Evolutionary conservation across 306 rosid species (phyloP).

Genomic region (Hippophae rhamnoides): DNA sequence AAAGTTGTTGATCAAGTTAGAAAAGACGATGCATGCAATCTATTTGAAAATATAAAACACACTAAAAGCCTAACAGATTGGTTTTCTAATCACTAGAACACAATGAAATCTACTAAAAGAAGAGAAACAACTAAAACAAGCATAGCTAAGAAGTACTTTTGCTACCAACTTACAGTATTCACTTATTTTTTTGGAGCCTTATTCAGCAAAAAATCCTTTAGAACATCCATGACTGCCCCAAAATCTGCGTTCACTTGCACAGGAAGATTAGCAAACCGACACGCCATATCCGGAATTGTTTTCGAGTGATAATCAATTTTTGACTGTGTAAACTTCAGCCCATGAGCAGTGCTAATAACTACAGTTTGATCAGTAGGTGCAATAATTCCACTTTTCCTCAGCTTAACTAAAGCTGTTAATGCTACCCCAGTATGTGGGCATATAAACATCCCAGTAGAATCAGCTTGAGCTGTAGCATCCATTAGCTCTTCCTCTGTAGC

Average conservation of each 20-base stretch:
- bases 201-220: slow-evolving; percentile 25
- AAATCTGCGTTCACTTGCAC: slow-evolving; percentile 37
- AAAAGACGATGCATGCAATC: too few relatives aligned
- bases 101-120: not conserved
- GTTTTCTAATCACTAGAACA: not conserved
- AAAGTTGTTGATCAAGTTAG: too few relatives aligned
- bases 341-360: slow-evolving; percentile 83
- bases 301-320: slow-evolving; percentile 47
- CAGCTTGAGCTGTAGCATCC: slow-evolving; percentile 80
- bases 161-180: not conserved
- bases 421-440: slow-evolving; percentile 91
- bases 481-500: slow-evolving; percentile 67
- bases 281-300: slow-evolving; percentile 30
- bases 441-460: slow-evolving; percentile 74
- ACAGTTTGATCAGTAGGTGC: slow-evolving; percentile 49
- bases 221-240: slow-evolving; percentile 48
- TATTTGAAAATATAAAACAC: too few relatives aligned
- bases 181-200: slow-evolving; percentile 10
- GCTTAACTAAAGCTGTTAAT: slow-evolving; percentile 54
- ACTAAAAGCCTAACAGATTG: too few relatives aligned
- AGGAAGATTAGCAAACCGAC: slow-evolving; percentile 42
- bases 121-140: slow-evolving; percentile 2
- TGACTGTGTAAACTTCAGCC: slow-evolving; percentile 60
- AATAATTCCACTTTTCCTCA: slow-evolving; percentile 54
- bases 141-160: not conserved